Conservation (phyloP, 176 grass and related monocot species). For the Pharus latifolius region DNA sequence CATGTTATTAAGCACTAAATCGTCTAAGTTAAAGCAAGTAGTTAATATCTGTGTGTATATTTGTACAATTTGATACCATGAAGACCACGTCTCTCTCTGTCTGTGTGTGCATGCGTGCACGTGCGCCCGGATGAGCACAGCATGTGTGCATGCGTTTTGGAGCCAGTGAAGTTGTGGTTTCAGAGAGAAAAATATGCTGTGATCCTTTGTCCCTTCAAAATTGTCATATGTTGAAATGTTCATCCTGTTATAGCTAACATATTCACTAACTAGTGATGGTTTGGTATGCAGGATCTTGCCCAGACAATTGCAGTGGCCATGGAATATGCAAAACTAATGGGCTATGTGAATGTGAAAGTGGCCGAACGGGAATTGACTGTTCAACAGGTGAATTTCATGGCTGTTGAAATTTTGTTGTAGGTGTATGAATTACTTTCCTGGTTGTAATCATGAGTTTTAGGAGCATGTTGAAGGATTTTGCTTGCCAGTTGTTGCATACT, state of each 20-base stretch:
- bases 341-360: constrained; percentile 77
- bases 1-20: not conserved
- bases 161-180: not conserved
- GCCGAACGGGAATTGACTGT: constrained; percentile 89
- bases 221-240: not conserved
- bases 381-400: constrained; percentile 60
- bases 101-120: too few species aligned
- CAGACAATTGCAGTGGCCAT: constrained; percentile 57
- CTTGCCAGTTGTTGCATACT: not conserved
- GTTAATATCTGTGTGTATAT: too few species aligned
- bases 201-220: not conserved
- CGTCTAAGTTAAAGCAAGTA: not conserved
- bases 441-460: not conserved
- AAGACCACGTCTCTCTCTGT: too few species aligned
- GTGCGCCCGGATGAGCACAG: too few species aligned
- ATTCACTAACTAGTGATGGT: constrained; percentile 12
- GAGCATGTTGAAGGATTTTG: not conserved
- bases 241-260: not conserved
- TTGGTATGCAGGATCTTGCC: constrained; percentile 70
- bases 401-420: not conserved
- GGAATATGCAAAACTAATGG: constrained; percentile 77
- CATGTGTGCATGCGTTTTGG: too few species aligned
- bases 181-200: not conserved
- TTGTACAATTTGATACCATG: too few species aligned
- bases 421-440: not conserved